Evolutionary conservation across 345 rosid genomes (phyloP).

Genomic region (Erodium maritimum): DNA sequence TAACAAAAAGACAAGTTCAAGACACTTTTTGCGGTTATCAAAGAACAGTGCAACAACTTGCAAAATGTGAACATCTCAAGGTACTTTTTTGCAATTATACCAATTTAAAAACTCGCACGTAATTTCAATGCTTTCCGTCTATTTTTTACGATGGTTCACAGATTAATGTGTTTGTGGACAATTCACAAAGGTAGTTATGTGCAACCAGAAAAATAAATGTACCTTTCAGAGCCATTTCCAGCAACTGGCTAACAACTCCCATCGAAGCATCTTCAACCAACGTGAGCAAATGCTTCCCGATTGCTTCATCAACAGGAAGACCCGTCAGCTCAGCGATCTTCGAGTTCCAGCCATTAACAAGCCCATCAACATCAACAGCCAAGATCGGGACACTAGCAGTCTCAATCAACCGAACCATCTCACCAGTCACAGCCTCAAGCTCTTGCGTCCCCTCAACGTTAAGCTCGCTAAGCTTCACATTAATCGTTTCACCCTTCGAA

Average conservation of each 20-base stretch:
- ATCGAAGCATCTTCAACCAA: conserved; percentile 78
- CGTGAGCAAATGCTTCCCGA: conserved; percentile 70
- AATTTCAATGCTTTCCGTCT: too few relatives aligned
- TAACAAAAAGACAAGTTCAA: too few relatives aligned
- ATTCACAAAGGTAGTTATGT: too few relatives aligned
- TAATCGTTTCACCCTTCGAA: conserved; percentile 31
- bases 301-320: conserved; percentile 70
- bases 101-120: too few relatives aligned
- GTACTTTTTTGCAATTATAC: too few relatives aligned
- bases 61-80: too few relatives aligned
- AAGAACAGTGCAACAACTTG: too few relatives aligned
- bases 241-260: conserved; percentile 49
- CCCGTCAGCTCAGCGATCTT: conserved; percentile 83
- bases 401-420: conserved; percentile 91
- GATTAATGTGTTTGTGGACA: too few relatives aligned
- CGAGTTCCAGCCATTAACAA: conserved; percentile 87
- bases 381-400: conserved; percentile 85
- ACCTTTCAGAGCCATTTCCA: conserved; percentile 75
- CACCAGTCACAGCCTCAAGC: conserved; percentile 88
- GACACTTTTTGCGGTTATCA: too few relatives aligned
- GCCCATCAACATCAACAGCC: conserved; percentile 83
- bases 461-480: conserved; percentile 60
- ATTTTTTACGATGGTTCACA: too few relatives aligned
- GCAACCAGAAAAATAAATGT: conserved; percentile 10
- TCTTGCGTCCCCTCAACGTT: conserved; percentile 75